Conservation (phyloP, 192 early-diverging fungal genomes). For the Dissophora ornata region DNA sequence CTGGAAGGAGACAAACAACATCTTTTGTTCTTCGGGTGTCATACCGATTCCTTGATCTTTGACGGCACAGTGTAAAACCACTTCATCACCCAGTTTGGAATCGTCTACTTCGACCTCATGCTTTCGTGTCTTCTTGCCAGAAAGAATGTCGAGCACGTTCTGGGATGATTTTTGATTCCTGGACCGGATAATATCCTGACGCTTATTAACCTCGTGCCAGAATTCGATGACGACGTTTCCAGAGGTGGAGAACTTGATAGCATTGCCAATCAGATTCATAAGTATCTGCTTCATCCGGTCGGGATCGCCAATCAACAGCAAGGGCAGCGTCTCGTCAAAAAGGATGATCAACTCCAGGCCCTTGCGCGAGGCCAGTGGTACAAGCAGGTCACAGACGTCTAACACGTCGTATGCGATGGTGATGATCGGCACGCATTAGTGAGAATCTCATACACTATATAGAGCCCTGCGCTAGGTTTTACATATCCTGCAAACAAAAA, state of each 20-base stretch:
- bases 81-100: slow-evolving; percentile 22
- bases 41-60: slow-evolving; percentile 46
- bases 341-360: slow-evolving; percentile 65
- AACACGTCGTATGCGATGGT: background rate
- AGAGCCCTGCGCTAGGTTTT: too few species aligned
- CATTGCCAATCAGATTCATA: slow-evolving; percentile 80
- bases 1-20: slow-evolving; percentile 53
- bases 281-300: slow-evolving; percentile 76
- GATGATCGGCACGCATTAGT: too few species aligned
- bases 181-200: background rate
- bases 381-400: slow-evolving; percentile 67
- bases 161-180: slow-evolving; percentile 2
- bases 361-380: slow-evolving; percentile 73
- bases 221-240: slow-evolving; percentile 45
- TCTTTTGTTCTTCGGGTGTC: slow-evolving; percentile 49
- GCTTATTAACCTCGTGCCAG: slow-evolving; percentile 19
- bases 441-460: background rate
- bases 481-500: too few species aligned
- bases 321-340: slow-evolving; percentile 66
- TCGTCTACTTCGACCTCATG: slow-evolving; percentile 10
- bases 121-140: background rate
- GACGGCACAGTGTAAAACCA: slow-evolving; percentile 34
- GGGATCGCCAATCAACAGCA: slow-evolving; percentile 73
- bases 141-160: background rate
- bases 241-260: slow-evolving; percentile 67